Evolutionary conservation across 768 basidiomycete species (phyloP).

Genomic region (Lentinula sp.): DNA sequence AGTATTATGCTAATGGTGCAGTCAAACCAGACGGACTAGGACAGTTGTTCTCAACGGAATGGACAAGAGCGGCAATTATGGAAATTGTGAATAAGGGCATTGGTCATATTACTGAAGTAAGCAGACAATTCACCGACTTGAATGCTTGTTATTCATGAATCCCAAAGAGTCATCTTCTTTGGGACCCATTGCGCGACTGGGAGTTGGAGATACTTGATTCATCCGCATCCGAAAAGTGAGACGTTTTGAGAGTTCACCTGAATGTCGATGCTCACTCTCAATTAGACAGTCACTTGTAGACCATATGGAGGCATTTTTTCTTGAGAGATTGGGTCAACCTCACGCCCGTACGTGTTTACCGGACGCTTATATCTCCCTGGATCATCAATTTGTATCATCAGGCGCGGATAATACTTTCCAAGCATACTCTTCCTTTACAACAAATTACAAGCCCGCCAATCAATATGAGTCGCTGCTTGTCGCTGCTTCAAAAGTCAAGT

Average conservation of each 20-base stretch:
- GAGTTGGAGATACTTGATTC: slow-evolving; percentile 58
- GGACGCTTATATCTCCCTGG: not conserved
- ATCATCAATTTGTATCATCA: slow-evolving; percentile 20
- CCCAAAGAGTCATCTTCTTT: slow-evolving; percentile 60
- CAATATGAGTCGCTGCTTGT: slow-evolving; percentile 77
- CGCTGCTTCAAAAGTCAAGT: slow-evolving; percentile 66
- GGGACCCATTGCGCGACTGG: slow-evolving; percentile 72
- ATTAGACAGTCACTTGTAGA: slow-evolving; percentile 37
- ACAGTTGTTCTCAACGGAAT: slow-evolving; percentile 53
- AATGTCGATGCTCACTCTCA: slow-evolving; percentile 4
- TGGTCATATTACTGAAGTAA: slow-evolving; percentile 60
- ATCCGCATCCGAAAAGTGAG: slow-evolving; percentile 41
- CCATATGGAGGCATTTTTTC: slow-evolving; percentile 49
- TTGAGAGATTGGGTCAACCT: slow-evolving; percentile 67
- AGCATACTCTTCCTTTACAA: slow-evolving; percentile 86
- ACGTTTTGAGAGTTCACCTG: not conserved
- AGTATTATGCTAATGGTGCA: slow-evolving; percentile 32
- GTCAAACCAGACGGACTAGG: slow-evolving; percentile 43
- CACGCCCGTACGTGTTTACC: slow-evolving; percentile 54
- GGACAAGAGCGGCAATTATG: slow-evolving; percentile 53
- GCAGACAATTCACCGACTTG: slow-evolving; percentile 4
- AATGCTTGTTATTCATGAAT: not conserved
- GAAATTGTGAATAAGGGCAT: slow-evolving; percentile 51
- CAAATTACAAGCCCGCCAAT: slow-evolving; percentile 62
- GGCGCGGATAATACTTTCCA: slow-evolving; percentile 79